Conservation (phyloP, 768 basidiomycete genomes). For the Auricularia sp. region DNA sequence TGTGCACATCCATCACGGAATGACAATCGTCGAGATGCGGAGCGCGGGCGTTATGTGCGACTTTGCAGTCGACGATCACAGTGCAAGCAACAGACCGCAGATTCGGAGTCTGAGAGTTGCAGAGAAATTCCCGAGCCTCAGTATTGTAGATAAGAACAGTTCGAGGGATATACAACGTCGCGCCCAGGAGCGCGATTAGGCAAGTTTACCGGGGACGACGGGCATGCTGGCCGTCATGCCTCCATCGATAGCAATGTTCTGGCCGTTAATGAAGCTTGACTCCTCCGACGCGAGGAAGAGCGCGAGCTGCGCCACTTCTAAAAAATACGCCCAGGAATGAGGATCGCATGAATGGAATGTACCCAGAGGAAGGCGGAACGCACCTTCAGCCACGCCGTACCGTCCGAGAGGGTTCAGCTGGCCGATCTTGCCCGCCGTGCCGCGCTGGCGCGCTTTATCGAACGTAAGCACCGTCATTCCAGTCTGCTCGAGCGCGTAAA, state of each 20-base stretch:
- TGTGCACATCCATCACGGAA: no score
- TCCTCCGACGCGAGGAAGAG: constrained; percentile 86
- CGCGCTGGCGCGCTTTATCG: constrained; percentile 63
- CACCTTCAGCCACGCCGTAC: constrained; percentile 75
- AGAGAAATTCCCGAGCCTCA: no score
- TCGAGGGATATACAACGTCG: no score
- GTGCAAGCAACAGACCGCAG: no score
- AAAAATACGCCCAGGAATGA: constrained; percentile 1
- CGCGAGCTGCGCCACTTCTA: constrained; percentile 80
- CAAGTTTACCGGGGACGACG: constrained; percentile 55
- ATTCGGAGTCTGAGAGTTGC: no score
- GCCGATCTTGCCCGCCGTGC: constrained; percentile 68
- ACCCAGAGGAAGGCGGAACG: constrained; percentile 9
- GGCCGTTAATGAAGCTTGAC: constrained; percentile 87
- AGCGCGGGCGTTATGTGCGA: no score
- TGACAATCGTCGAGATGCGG: no score
- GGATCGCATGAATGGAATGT: background rate
- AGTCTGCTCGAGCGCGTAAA: constrained; percentile 31
- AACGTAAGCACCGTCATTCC: constrained; percentile 81
- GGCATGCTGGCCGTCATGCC: constrained; percentile 75
- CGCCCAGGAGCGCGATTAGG: background rate
- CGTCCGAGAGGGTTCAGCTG: constrained; percentile 77
- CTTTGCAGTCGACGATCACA: no score
- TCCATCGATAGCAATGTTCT: constrained; percentile 79
- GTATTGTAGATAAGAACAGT: no score